Evolutionary conservation across 2,329 filamentous ascomycete genomes (phyloP).

Genomic region (Talaromyces sp.): DNA sequence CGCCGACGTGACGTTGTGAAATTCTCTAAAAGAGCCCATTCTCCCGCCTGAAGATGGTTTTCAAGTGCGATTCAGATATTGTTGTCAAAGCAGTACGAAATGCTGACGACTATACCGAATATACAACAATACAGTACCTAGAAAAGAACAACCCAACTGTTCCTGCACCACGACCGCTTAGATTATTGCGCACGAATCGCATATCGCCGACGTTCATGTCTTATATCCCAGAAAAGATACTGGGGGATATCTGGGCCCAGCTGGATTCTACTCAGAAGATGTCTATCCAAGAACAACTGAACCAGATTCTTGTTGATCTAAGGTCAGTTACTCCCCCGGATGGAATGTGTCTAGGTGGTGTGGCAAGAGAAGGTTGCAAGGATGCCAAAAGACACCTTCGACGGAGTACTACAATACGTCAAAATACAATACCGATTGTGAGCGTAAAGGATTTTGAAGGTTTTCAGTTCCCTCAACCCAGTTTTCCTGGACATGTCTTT

Average conservation of each 20-base stretch:
- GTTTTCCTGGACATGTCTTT: neutral
- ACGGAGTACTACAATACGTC: too few relatives aligned
- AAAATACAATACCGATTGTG: neutral
- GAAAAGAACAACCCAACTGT: too few relatives aligned
- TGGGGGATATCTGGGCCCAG: constrained; percentile 14
- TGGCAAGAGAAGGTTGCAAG: neutral
- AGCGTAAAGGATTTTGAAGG: neutral
- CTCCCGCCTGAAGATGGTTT: too few relatives aligned
- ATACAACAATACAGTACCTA: too few relatives aligned
- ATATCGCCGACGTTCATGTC: constrained; percentile 20
- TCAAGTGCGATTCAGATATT: too few relatives aligned
- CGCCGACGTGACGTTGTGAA: too few relatives aligned
- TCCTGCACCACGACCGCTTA: too few relatives aligned
- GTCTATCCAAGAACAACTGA: neutral
- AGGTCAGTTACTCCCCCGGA: neutral
- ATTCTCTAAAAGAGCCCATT: too few relatives aligned
- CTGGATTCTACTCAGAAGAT: neutral
- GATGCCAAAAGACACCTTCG: neutral
- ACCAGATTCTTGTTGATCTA: neutral
- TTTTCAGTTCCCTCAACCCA: neutral
- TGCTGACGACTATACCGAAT: too few relatives aligned
- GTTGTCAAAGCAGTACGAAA: too few relatives aligned
- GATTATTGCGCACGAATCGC: too few relatives aligned
- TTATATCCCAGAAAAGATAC: constrained; percentile 8
- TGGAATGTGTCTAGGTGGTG: neutral